phyloP scores from a whole-genome alignment of 805 yeast species.

The Schizosaccharomyces osmophilus region DNA sequence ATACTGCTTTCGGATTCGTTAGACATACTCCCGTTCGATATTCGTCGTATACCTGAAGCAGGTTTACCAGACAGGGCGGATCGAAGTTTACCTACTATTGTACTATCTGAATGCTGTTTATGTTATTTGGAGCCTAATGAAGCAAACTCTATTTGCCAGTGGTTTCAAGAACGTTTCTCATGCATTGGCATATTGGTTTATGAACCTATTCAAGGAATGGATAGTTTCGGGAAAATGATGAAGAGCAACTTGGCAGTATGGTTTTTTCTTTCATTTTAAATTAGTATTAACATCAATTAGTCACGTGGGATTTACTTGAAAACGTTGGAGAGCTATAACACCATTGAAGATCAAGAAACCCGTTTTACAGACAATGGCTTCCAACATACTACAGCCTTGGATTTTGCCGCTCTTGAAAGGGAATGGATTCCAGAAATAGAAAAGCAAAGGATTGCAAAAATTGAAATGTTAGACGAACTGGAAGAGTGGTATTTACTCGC shows the following conservation, averaged over 20 bases:
- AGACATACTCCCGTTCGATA: neutral
- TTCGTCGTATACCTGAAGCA: neutral
- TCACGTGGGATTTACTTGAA: neutral
- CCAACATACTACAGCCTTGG: neutral
- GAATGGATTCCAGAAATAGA: neutral
- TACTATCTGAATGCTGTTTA: slow-evolving; percentile 52
- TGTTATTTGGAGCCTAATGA: slow-evolving; percentile 38
- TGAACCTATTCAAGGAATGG: slow-evolving; percentile 43
- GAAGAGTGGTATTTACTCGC: slow-evolving; percentile 44
- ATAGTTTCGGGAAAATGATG: slow-evolving; percentile 49
- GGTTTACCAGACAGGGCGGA: slow-evolving; percentile 8
- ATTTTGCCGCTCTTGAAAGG: neutral
- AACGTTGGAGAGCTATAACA: neutral
- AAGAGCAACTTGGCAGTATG: slow-evolving; percentile 29
- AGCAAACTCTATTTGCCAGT: slow-evolving; percentile 21
- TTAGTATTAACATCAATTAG: neutral
- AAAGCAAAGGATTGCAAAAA: slow-evolving; percentile 6
- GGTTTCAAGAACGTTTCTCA: slow-evolving; percentile 14
- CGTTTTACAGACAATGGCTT: neutral
- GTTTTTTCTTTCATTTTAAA: slow-evolving; percentile 23
- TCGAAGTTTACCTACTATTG: slow-evolving; percentile 26
- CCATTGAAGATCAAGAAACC: neutral
- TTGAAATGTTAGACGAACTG: slow-evolving; percentile 51
- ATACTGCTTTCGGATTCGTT: neutral
- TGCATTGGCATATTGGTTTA: slow-evolving; percentile 23